Evolutionary conservation across 768 basidiomycete genomes (phyloP).

Genomic region (Tylopilus rubrobrunneus): DNA sequence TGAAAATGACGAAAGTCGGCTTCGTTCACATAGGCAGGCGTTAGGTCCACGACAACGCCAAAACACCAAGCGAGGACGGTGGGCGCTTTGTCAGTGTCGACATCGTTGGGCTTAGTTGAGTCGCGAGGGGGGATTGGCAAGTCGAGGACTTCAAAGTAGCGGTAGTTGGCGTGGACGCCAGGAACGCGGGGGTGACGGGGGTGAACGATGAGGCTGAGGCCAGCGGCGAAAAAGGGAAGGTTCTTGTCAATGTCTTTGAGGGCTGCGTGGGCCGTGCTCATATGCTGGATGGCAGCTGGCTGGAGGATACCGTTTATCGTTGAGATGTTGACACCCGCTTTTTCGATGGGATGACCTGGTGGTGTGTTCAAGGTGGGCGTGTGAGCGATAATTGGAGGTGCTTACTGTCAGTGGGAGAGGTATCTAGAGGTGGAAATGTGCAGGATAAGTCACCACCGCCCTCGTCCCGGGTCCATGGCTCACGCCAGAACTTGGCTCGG

Average conservation of each 20-base stretch:
- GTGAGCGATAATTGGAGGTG: not conserved
- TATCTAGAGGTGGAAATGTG: slow-evolving; percentile 11
- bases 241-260: slow-evolving; percentile 11
- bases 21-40: slow-evolving; percentile 46
- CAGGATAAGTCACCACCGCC: slow-evolving; percentile 19
- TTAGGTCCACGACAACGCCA: slow-evolving; percentile 37
- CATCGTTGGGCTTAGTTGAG: not conserved
- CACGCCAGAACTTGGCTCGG: slow-evolving; percentile 13
- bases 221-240: slow-evolving; percentile 14
- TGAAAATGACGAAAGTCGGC: slow-evolving; percentile 49
- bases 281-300: slow-evolving; percentile 19
- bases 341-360: slow-evolving; percentile 20
- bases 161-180: slow-evolving; percentile 23
- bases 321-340: slow-evolving; percentile 19
- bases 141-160: slow-evolving; percentile 25
- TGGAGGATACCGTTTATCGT: slow-evolving; percentile 18
- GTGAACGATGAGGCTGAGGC: slow-evolving; percentile 23
- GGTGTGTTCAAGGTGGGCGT: not conserved
- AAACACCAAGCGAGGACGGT: slow-evolving; percentile 27
- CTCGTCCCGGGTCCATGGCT: slow-evolving; percentile 13
- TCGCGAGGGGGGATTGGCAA: not conserved
- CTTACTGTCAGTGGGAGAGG: not conserved
- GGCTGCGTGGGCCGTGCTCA: slow-evolving; percentile 18
- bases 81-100: not conserved
- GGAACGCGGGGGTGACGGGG: slow-evolving; percentile 21